These are phyloP conservation scores for Takashimella tepidaria DNA, from an alignment of 1,284 basidiomycete genomes.

Conservation along the genomic window DNA sequence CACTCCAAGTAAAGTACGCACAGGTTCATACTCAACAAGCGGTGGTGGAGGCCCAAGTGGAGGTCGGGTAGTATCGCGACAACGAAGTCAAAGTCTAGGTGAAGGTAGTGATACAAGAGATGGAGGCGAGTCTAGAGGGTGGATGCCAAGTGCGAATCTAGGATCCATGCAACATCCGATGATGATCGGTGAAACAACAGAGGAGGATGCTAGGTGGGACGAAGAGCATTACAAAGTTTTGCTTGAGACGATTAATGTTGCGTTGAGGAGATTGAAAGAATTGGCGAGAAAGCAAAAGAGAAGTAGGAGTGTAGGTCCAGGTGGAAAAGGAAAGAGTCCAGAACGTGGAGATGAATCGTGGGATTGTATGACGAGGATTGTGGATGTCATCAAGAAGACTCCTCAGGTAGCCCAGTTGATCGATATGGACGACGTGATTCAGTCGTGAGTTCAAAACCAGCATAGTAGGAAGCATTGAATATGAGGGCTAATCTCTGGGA, in stretches of 20 bases:
- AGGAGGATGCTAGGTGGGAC: slow-evolving; percentile 13
- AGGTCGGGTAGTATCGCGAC: not conserved
- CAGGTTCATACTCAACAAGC: not conserved
- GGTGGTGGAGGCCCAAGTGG: too few relatives aligned
- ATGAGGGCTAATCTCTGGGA: too few relatives aligned
- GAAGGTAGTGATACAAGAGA: not conserved
- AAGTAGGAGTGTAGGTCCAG: slow-evolving; percentile 6
- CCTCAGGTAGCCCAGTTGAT: slow-evolving; percentile 72
- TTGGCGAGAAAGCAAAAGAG: slow-evolving; percentile 3
- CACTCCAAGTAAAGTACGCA: not conserved
- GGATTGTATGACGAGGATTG: slow-evolving; percentile 59
- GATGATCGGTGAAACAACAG: not conserved
- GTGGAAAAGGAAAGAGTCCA: slow-evolving; percentile 23
- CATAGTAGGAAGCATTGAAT: too few relatives aligned
- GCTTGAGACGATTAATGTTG: slow-evolving; percentile 18
- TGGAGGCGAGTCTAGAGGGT: not conserved
- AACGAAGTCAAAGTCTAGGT: not conserved
- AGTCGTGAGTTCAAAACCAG: slow-evolving; percentile 58
- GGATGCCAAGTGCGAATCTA: not conserved
- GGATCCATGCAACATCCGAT: not conserved
- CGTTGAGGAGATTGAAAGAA: slow-evolving; percentile 18
- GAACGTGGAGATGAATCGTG: slow-evolving; percentile 28
- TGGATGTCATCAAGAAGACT: slow-evolving; percentile 65
- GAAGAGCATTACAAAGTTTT: slow-evolving; percentile 23
- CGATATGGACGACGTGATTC: slow-evolving; percentile 63